Percentiles rank a stretch among this genome's conserved stretches.
Evolutionary conservation across 169 alveolate genomes (phyloP).

Genomic region (Eimeria maxima): DNA sequence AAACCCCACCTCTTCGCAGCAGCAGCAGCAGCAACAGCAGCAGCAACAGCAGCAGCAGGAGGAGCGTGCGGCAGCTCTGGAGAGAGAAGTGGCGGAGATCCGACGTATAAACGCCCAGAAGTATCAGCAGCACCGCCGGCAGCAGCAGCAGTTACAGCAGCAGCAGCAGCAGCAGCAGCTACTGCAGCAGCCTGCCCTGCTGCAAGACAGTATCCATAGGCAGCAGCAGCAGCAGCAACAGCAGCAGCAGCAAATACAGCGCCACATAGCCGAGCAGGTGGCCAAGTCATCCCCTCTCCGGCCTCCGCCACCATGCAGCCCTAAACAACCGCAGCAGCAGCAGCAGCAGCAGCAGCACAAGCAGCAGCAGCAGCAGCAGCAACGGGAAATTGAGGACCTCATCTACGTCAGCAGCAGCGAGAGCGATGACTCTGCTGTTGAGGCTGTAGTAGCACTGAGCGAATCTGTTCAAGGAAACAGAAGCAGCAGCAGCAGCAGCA

Average conservation of each 20-base stretch:
- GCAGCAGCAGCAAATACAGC: no score
- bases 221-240: no score
- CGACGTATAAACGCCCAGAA: background rate
- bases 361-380: slow-evolving; percentile 1
- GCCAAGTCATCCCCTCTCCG: no score
- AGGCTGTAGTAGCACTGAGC: background rate
- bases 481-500: slow-evolving; percentile 44
- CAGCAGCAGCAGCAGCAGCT: background rate
- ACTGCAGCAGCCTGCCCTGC: no score
- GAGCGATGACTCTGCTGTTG: slow-evolving; percentile 11
- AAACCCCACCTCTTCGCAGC: background rate
- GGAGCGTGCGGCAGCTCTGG: background rate
- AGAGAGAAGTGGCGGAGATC: background rate
- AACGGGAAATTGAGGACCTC: background rate
- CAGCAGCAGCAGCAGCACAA: no score
- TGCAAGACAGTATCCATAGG: no score
- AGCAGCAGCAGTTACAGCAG: background rate
- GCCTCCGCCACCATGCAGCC: no score
- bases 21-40: slow-evolving; percentile 32
- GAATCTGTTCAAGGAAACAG: background rate
- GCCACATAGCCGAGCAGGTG: no score
- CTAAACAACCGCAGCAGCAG: no score
- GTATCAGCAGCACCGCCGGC: slow-evolving; percentile 18
- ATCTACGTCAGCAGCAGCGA: slow-evolving; percentile 26
- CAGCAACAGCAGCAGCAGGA: slow-evolving; percentile 54